Evolutionary conservation across 140 eudicot species (phyloP).

Genomic region (Stevia rebaudiana): DNA sequence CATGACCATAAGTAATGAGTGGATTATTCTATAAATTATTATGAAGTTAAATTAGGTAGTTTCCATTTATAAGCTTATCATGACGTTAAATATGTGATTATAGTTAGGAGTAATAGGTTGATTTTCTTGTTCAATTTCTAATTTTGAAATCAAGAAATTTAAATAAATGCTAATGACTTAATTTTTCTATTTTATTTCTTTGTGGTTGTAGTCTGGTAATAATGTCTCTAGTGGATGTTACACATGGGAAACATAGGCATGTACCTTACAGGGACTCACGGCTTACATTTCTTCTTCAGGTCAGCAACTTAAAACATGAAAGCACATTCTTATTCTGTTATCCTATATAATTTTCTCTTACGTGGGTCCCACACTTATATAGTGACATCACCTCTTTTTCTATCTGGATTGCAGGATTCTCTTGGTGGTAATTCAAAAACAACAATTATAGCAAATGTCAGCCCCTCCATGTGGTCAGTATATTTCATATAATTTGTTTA

Average conservation of each 20-base stretch:
- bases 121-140: neutral
- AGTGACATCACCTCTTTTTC: slow-evolving; percentile 6
- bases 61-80: slow-evolving; percentile 3
- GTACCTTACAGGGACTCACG: slow-evolving; percentile 94
- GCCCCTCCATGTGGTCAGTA: slow-evolving; percentile 79
- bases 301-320: slow-evolving; percentile 31
- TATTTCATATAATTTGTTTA: slow-evolving; percentile 9
- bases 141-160: neutral
- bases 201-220: slow-evolving; percentile 64
- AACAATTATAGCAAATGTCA: slow-evolving; percentile 82
- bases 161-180: neutral
- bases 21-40: neutral
- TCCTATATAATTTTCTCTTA: neutral
- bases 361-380: slow-evolving; percentile 6
- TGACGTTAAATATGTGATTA: neutral
- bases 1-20: neutral
- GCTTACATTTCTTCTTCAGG: slow-evolving; percentile 92
- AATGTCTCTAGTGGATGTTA: slow-evolving; percentile 88
- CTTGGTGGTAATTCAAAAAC: slow-evolving; percentile 96
- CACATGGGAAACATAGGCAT: slow-evolving; percentile 88
- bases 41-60: slow-evolving; percentile 11
- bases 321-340: slow-evolving; percentile 13
- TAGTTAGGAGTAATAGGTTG: neutral
- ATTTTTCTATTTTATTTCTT: neutral
- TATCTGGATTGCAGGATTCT: slow-evolving; percentile 68